Evolutionary conservation across 2,329 filamentous ascomycete species (phyloP).

Genomic region (Neonectria sp.): DNA sequence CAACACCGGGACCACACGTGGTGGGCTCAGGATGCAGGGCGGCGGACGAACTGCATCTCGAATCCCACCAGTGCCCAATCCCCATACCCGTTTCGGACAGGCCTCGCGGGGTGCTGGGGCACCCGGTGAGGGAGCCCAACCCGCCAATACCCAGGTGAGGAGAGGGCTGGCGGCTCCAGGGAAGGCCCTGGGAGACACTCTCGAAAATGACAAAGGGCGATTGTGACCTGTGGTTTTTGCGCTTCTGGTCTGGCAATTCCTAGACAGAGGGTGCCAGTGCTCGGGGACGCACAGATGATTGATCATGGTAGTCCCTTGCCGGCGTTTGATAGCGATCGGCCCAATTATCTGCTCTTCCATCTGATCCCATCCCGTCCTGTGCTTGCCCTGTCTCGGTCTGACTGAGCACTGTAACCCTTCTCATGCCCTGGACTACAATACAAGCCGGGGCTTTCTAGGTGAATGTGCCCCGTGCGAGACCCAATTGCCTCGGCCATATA

Average conservation of each 20-base stretch:
- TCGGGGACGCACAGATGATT: constrained; percentile 13
- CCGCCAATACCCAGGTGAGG: background rate
- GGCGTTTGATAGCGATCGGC: constrained; percentile 27
- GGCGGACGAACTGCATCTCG: constrained; percentile 44
- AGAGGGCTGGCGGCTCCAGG: background rate
- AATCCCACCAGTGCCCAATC: constrained; percentile 41
- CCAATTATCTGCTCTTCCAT: constrained; percentile 26
- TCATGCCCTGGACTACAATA: constrained; percentile 14
- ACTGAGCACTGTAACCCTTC: constrained; percentile 20
- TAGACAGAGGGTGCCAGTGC: constrained; percentile 5
- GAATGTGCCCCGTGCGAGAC: constrained; percentile 8
- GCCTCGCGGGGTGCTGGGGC: constrained; percentile 31
- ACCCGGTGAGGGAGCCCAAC: background rate
- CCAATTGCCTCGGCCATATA: background rate
- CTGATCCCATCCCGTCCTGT: constrained; percentile 20
- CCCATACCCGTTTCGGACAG: constrained; percentile 25
- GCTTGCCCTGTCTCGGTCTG: constrained; percentile 12
- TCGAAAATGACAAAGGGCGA: constrained; percentile 23
- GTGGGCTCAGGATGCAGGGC: constrained; percentile 45
- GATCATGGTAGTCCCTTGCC: constrained; percentile 15
- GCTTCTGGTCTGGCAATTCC: constrained; percentile 4
- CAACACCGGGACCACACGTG: constrained; percentile 43
- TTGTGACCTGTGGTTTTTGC: constrained; percentile 9
- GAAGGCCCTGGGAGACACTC: constrained; percentile 13
- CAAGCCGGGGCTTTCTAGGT: constrained; percentile 6